Evolutionary conservation across 768 basidiomycete species (phyloP).

Genomic region (Pleurotus tuber-regium): DNA sequence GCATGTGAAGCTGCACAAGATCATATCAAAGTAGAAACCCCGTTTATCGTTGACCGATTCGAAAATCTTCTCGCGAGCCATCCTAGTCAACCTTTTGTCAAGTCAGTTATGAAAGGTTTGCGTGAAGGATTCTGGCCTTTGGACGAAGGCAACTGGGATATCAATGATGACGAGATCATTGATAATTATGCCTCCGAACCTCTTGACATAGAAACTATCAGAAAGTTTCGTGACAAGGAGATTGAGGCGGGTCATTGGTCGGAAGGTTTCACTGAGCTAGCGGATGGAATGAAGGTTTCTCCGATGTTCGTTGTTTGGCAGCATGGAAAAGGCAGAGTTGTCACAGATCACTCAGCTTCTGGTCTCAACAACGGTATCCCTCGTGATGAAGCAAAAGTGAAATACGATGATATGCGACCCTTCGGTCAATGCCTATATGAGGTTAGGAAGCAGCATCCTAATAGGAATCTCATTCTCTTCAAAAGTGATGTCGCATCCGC

Average conservation of each 20-base stretch:
- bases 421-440: slow-evolving; percentile 17
- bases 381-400: slow-evolving; percentile 15
- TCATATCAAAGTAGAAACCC: slow-evolving; percentile 24
- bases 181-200: slow-evolving; percentile 15
- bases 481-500: slow-evolving; percentile 29
- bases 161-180: background rate
- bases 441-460: slow-evolving; percentile 8
- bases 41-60: slow-evolving; percentile 23
- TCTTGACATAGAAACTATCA: slow-evolving; percentile 14
- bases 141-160: slow-evolving; percentile 20
- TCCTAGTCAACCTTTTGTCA: slow-evolving; percentile 27
- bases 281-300: slow-evolving; percentile 24
- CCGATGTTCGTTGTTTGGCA: slow-evolving; percentile 28
- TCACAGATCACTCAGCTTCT: slow-evolving; percentile 25
- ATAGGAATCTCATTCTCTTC: slow-evolving; percentile 14
- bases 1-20: slow-evolving; percentile 12
- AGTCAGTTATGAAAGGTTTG: slow-evolving; percentile 21
- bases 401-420: slow-evolving; percentile 21
- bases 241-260: slow-evolving; percentile 17
- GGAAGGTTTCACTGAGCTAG: slow-evolving; percentile 11
- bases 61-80: slow-evolving; percentile 19
- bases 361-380: slow-evolving; percentile 20
- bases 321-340: slow-evolving; percentile 21
- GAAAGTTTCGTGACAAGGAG: slow-evolving; percentile 17
- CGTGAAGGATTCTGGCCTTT: slow-evolving; percentile 32